phyloP scores from a whole-genome alignment of 306 rosid species.

The Luffa aegyptiaca region DNA sequence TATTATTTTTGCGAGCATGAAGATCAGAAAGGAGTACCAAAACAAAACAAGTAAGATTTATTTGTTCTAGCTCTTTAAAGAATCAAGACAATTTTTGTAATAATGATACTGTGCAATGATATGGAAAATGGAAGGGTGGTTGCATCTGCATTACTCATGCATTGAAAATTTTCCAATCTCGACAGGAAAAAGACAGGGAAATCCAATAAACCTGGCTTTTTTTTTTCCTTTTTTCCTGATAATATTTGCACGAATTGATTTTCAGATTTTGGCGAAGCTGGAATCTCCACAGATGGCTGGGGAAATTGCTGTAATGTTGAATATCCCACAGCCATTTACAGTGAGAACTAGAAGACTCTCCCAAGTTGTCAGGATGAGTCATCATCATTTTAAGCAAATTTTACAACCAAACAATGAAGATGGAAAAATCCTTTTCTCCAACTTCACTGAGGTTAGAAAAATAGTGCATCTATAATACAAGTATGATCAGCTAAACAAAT shows the following conservation, averaged over 20 bases:
- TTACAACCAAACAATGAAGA: conserved; percentile 55
- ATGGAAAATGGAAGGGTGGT: neutral
- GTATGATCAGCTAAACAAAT: neutral
- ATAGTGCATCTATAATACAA: neutral
- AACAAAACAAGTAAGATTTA: neutral
- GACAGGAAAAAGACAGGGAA: neutral
- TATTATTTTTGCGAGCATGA: neutral
- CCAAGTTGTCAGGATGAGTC: conserved; percentile 60
- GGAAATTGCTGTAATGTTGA: conserved; percentile 68
- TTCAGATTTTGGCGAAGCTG: conserved; percentile 51
- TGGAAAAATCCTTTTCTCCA: conserved; percentile 47
- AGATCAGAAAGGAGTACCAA: neutral
- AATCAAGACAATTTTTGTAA: neutral
- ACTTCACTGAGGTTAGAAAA: conserved; percentile 52
- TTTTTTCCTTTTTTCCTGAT: neutral
- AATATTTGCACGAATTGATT: conserved; percentile 10
- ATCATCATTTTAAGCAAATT: conserved; percentile 67
- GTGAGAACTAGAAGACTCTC: conserved; percentile 72
- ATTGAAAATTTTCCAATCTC: neutral
- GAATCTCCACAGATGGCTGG: conserved; percentile 65
- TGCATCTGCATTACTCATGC: neutral
- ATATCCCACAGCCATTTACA: conserved; percentile 76
- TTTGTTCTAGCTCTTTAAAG: neutral
- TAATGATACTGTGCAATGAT: neutral
- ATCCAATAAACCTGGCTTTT: neutral